Conservation (phyloP, 352 stramenopile species). For the Phytophthora nicotianae region DNA sequence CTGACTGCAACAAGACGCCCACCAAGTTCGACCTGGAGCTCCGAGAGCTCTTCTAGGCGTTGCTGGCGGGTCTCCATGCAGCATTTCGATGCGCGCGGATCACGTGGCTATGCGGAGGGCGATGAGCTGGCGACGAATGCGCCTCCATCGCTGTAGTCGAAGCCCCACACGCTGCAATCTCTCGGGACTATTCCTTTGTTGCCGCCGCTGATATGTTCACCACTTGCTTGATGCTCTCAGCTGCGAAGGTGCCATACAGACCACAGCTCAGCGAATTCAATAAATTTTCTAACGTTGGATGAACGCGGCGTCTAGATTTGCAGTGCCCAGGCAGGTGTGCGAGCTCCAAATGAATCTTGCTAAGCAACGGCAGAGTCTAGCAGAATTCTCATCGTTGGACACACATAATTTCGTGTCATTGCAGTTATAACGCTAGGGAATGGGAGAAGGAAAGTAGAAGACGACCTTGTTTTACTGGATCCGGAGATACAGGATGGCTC, state of each 20-base stretch:
- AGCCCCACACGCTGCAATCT: not conserved
- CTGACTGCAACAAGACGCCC: conserved; percentile 25
- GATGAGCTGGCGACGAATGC: not conserved
- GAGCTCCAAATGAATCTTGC: conserved; percentile 5
- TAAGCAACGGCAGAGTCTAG: not conserved
- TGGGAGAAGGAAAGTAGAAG: too few species aligned
- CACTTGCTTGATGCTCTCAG: conserved; percentile 1
- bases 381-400: conserved; percentile 13
- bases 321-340: conserved; percentile 1
- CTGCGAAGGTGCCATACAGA: conserved; percentile 7
- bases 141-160: conserved; percentile 11
- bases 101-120: not conserved
- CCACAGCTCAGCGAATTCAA: conserved; percentile 5
- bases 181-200: conserved; percentile 16
- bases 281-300: conserved; percentile 2
- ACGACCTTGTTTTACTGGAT: too few species aligned
- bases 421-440: not conserved
- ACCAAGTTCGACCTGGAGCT: conserved; percentile 65
- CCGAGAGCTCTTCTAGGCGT: conserved; percentile 67
- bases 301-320: conserved; percentile 14
- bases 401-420: not conserved
- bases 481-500: too few species aligned
- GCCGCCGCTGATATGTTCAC: not conserved
- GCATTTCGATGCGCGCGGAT: not conserved
- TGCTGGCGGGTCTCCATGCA: not conserved